Conservation (phyloP, 805 yeast genomes). For the Kuraishia borneana region DNA sequence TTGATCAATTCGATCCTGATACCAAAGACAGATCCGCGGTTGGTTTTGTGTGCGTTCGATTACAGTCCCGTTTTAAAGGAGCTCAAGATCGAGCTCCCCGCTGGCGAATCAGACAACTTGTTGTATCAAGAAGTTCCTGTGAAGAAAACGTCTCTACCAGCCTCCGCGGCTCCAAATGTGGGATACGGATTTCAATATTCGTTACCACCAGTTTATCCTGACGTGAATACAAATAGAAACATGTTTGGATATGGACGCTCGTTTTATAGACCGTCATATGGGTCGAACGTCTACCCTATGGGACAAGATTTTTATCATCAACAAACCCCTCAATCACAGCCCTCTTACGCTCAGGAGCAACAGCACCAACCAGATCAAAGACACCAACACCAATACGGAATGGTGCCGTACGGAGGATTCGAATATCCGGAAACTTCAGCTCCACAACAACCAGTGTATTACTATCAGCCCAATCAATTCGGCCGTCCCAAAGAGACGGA, state of each 20-base stretch:
- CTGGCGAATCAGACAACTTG: not conserved
- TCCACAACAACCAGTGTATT: no score
- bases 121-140: no score
- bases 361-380: no score
- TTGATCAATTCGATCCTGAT: slow-evolving; percentile 36
- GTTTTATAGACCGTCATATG: not conserved
- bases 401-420: no score
- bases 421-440: no score
- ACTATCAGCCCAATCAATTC: no score
- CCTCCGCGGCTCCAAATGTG: not conserved
- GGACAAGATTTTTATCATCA: not conserved
- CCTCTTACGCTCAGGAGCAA: no score
- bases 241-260: not conserved
- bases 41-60: slow-evolving; percentile 20
- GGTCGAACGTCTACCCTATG: slow-evolving; percentile 1
- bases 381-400: no score
- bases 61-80: slow-evolving; percentile 8
- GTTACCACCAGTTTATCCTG: not conserved
- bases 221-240: not conserved
- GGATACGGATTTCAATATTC: not conserved
- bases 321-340: not conserved
- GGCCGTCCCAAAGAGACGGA: no score
- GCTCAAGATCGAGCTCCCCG: not conserved
- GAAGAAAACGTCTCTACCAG: not conserved
- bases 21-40: slow-evolving; percentile 13